Base-by-base conservation (phyloP, 768 basidiomycete species). In the Harrya chromipes region DNA sequence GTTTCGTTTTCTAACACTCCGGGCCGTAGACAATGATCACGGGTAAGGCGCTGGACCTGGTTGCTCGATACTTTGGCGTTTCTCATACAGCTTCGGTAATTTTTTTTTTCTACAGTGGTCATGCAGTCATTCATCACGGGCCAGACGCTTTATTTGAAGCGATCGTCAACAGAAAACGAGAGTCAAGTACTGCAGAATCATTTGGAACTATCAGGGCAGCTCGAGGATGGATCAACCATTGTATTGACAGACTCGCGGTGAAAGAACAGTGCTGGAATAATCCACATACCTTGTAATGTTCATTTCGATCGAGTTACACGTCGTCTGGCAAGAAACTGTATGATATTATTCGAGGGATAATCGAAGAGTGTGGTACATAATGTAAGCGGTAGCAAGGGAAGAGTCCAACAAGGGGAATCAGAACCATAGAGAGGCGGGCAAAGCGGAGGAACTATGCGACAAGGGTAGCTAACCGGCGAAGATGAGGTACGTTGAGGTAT, bases 401-500 rank as follows among this genome's bases (percentile, higher is more conserved):
- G 43, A 49, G 17, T 42, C 46, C 20, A 35, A 16, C 41, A 40
- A 13, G 23, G 36, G 33, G 49, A 34, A 26, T 38, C 42, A 21
- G 27, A 37, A 29, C 33, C 7, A 39, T 20, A 34, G 23, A 27
- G 29, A 49, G 40, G 39, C n/a, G 10, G 43, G 35, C 6, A 23
- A 43, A 31, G 36, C 21, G 9, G 23, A 59, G 51, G 6, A 26
- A 7, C 62, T 80, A 89, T 69, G 87, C 84, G 58, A 93, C 90
- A 59, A 93, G 74, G 58, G 90, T 88, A 54, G 91, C 91, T 63
- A 93, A 75, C 58, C 91, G 84, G 60, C 92, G 81, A 56, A 94
- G 78, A 71, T 93, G 90, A 29, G 90, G 86, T 49, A 94, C 87
- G 62, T 87, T 92, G 61, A 94, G 80, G 64, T 92, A 93, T 59